Evolutionary conservation across 2,329 filamentous ascomycete species (phyloP), one percentile per base, ranked within the genome.

Genomic region (Epichloe sp.): DNA sequence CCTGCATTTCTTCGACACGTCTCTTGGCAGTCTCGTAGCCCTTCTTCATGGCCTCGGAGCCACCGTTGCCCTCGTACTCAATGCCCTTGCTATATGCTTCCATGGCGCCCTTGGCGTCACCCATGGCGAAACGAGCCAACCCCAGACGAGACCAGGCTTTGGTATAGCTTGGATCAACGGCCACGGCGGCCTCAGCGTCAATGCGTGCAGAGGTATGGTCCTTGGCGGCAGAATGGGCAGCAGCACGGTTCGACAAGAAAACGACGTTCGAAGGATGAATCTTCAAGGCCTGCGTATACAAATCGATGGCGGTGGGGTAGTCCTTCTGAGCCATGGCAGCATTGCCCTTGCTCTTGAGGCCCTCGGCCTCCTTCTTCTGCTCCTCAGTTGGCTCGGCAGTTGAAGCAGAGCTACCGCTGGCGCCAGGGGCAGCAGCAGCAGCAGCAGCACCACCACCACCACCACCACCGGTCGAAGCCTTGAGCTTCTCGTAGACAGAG

Each of bases 71-170:
- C 70, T 98, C 93, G 57, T 88, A 80, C 65, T 95, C 87, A 64
- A 98, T 97, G 49, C 93, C 93, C 67, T 87, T 80, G 69, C 84
- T 74, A 71, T 98, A 98, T 17, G 93, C 93, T 61, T 97, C 90
- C 84, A 96, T 95, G 56, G 86, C 85, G 47, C 88, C 93, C 70
- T 85, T 83, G 52, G 88, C 85, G 63, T 98, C 91, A 36, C 90
- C 91, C 48, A 96, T 79, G 15, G 91, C 91, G 69, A 91, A 98
- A 55, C 85, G 81, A 43, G 93, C 93, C 40, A 97, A 82, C 19
- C 93, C 93, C 19, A 98, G 78, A 55, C 93, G 81, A 59, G 86
- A 93, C 93, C 93, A 98, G 15, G 89, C 93, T 74, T 98, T 97
- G 58, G 90, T 95, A 76, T 97, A 98, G 66, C 82, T 83, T 12